Conservation (phyloP, 2,329 filamentous ascomycete species). For the Claviceps spartinae region DNA sequence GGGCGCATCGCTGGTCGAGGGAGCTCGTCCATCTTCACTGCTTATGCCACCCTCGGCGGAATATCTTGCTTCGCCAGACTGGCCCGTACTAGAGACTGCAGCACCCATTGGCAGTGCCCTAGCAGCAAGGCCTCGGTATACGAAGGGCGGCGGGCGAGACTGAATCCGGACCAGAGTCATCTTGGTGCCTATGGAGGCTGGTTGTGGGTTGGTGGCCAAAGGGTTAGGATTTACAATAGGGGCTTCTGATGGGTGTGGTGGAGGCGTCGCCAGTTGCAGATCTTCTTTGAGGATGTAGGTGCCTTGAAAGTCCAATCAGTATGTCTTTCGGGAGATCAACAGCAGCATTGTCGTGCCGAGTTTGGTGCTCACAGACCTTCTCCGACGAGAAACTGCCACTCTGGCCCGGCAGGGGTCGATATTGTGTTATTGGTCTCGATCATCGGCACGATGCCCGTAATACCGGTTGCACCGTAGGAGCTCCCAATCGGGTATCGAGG, state of each 20-base stretch:
- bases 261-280: constrained; percentile 81
- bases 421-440: constrained; percentile 92
- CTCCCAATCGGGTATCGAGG: constrained; percentile 66
- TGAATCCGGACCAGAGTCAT: constrained; percentile 65
- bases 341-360: neutral
- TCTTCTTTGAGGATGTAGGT: constrained; percentile 87
- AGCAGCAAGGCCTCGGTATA: constrained; percentile 41
- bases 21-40: constrained; percentile 41
- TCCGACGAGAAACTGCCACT: constrained; percentile 83
- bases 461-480: constrained; percentile 56
- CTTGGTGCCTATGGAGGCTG: constrained; percentile 75
- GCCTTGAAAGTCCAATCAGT: constrained; percentile 35
- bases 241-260: constrained; percentile 87
- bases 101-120: constrained; percentile 32
- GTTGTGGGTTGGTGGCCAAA: constrained; percentile 68
- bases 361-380: constrained; percentile 48
- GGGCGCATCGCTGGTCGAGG: constrained; percentile 37
- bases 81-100: constrained; percentile 41
- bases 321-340: constrained; percentile 1
- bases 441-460: constrained; percentile 56
- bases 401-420: constrained; percentile 63
- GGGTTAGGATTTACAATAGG: constrained; percentile 81
- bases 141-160: constrained; percentile 40
- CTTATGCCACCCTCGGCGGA: constrained; percentile 47
- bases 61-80: constrained; percentile 43